phyloP scores from a whole-genome alignment of 306 rosid species.

The Fragaria ananassa region DNA sequence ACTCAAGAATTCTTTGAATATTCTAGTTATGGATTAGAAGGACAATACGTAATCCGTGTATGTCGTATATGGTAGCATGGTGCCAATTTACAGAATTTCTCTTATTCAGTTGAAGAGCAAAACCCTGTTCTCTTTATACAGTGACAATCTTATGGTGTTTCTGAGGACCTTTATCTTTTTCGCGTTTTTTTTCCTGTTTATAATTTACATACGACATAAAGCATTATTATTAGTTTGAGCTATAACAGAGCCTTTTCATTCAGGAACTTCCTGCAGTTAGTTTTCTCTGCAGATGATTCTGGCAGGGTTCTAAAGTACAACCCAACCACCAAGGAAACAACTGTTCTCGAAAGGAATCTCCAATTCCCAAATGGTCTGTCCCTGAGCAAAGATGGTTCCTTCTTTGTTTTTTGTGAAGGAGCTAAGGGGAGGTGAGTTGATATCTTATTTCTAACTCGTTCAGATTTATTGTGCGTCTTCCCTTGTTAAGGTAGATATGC shows the following conservation, averaged over 20 bases:
- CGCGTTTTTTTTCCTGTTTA: not conserved
- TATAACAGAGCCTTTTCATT: constrained; percentile 30
- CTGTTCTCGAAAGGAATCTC: constrained; percentile 67
- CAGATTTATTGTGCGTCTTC: not conserved
- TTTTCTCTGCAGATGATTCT: constrained; percentile 63
- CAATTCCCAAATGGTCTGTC: constrained; percentile 90
- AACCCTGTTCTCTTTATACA: not conserved
- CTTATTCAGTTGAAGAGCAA: not conserved
- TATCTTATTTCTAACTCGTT: not conserved
- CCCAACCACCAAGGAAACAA: constrained; percentile 65
- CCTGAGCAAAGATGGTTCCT: constrained; percentile 86
- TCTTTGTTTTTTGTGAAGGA: constrained; percentile 74
- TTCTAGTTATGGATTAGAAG: not conserved
- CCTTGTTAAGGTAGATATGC: not conserved
- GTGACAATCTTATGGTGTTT: not conserved
- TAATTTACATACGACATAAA: not conserved
- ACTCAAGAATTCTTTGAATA: not conserved
- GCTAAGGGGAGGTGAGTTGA: constrained; percentile 65
- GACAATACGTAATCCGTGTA: not conserved
- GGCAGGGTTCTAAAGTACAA: constrained; percentile 84
- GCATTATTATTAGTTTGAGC: constrained; percentile 5
- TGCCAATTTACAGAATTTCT: not conserved
- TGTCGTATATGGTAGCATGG: not conserved
- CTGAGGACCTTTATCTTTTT: not conserved
- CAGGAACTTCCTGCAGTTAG: constrained; percentile 84